Evolutionary conservation across 176 grass and related monocot species (phyloP), one percentile per base, ranked within the genome.

Genomic region (Phoenix dactylifera): DNA sequence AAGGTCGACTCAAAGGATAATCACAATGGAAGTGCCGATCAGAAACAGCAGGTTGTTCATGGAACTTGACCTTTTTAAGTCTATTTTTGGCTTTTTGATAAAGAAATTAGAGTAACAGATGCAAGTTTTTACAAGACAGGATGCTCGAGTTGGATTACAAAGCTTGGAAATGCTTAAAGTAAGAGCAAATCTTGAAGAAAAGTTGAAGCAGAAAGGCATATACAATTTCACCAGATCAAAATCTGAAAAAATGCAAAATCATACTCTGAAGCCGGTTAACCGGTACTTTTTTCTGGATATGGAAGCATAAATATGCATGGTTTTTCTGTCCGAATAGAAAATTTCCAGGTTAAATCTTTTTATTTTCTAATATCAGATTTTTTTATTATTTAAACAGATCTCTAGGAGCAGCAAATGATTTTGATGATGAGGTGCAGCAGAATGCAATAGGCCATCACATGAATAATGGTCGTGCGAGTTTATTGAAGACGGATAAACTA

Each of bases 111-210:
- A 68, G 24, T 51, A 59, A 65, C 70, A 23, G 50, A 79, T 60
- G 69, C 35, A 9, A 65, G 22, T 64, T 16, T 68, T 32, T 66
- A 62, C 57, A 10, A 69, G 22, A 10, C 79, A 95, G 92, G 77
- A 85, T 49, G 44, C 69, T 60, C 59, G 72, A 66, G 64, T 83
- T 26, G 70, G 87, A 54, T 65, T 62, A 16, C 83, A 83, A 73
- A 85, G 87, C 69, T 67, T 80, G 51, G 78, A 97, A 79, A 97
- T 97, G 92, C 66, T 97, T 69, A 97, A 91, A 73, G 69, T 90
- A 78, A 90, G 92, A 80, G 84, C 78, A 57, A 73, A 80, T 32
- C 83, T 97, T 18, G 92, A 91, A 67, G 92, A 67, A 57, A 90
- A 86, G 53, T 82, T 91, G 69, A 90, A 81, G 70, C 68, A 97